Evolutionary conservation across 768 basidiomycete species (phyloP).

Genomic region (Pulveroboletus sp.): DNA sequence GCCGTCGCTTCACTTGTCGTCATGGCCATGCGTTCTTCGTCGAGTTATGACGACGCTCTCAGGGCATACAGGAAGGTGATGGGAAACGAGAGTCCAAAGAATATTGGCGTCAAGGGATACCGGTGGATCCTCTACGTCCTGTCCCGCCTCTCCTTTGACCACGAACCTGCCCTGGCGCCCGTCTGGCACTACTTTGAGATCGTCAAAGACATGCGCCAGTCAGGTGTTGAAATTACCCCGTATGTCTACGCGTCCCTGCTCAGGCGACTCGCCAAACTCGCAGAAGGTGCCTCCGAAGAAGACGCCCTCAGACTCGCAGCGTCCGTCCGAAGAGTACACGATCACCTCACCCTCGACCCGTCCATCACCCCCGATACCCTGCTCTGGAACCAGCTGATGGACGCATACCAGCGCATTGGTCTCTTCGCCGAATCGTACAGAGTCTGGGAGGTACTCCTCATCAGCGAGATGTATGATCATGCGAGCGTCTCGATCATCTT

Average conservation of each 20-base stretch:
- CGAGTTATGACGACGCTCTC: constrained; percentile 55
- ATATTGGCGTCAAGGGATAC: constrained; percentile 57
- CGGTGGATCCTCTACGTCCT: constrained; percentile 60
- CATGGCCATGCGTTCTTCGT: constrained; percentile 60
- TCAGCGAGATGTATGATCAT: constrained; percentile 53
- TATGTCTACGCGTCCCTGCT: constrained; percentile 68
- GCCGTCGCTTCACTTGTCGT: constrained; percentile 51
- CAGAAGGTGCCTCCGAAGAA: constrained; percentile 26
- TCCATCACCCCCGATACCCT: constrained; percentile 64
- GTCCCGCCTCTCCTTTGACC: constrained; percentile 50
- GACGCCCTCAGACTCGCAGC: constrained; percentile 35
- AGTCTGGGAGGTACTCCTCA: constrained; percentile 74
- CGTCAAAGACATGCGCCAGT: constrained; percentile 71
- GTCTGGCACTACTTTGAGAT: constrained; percentile 65
- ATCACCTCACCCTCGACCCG: constrained; percentile 73
- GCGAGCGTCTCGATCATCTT: constrained; percentile 76
- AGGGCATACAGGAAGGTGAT: constrained; percentile 48
- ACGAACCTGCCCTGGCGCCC: constrained; percentile 37
- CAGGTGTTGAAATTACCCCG: constrained; percentile 52
- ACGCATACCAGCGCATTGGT: constrained; percentile 78
- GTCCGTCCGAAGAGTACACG: constrained; percentile 63
- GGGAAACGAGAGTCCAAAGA: constrained; percentile 22
- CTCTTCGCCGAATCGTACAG: constrained; percentile 67
- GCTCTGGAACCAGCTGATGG: constrained; percentile 84
- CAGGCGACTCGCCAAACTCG: constrained; percentile 46